phyloP scores from a whole-genome alignment of 139 green algal species.

The Trebouxia sp. region DNA sequence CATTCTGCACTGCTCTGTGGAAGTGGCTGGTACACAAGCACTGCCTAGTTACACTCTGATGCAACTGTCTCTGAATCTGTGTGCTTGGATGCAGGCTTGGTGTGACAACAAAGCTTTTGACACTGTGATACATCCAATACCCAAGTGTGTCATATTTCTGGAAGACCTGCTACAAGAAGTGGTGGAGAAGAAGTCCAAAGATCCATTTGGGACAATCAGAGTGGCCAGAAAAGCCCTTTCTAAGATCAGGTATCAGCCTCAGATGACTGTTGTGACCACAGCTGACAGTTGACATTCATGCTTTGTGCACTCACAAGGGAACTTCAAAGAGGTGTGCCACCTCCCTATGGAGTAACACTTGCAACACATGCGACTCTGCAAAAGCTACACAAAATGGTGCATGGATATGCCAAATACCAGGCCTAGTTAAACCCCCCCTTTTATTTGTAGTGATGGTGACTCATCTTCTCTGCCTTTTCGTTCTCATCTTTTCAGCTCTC shows the following conservation, averaged over 20 bases:
- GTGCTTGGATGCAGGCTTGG: constrained; percentile 1
- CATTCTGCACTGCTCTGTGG: neutral
- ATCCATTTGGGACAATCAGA: neutral
- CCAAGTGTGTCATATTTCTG: neutral
- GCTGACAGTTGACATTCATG: too few relatives aligned
- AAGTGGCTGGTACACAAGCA: constrained; percentile 5
- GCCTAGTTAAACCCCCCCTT: too few relatives aligned
- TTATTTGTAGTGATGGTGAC: too few relatives aligned
- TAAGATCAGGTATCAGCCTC: neutral
- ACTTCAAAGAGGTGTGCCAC: too few relatives aligned
- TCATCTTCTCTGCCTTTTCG: too few relatives aligned
- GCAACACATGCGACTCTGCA: too few relatives aligned
- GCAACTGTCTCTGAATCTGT: neutral
- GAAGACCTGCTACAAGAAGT: neutral
- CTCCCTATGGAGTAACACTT: too few relatives aligned
- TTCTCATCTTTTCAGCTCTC: neutral
- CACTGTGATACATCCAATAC: neutral
- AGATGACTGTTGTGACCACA: neutral
- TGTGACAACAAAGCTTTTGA: neutral
- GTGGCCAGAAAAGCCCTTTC: neutral
- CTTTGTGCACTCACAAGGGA: too few relatives aligned
- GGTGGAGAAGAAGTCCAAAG: neutral
- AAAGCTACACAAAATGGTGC: too few relatives aligned
- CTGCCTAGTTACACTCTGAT: neutral
- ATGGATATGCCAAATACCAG: too few relatives aligned